Evolutionary conservation across 306 rosid species (phyloP).

Genomic region (Castanea sativa): DNA sequence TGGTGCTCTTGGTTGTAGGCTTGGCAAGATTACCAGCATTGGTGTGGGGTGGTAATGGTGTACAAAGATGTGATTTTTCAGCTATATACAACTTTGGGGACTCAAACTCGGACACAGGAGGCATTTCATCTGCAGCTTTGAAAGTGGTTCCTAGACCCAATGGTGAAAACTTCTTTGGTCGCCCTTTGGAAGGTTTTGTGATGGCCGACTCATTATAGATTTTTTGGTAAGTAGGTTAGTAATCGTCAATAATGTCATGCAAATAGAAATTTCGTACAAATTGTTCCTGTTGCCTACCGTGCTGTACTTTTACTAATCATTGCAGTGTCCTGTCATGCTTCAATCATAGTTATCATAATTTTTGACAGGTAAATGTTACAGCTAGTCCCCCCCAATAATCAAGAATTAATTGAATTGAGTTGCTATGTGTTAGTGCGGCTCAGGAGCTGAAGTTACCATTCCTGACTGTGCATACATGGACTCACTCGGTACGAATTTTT

Average conservation of each 20-base stretch:
- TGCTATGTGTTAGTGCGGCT: constrained; percentile 41
- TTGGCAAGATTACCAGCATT: background rate
- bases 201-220: constrained; percentile 81
- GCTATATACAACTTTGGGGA: constrained; percentile 87
- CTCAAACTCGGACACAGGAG: constrained; percentile 94
- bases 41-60: constrained; percentile 11
- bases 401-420: too few relatives aligned
- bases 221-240: constrained; percentile 45
- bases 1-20: constrained; percentile 21
- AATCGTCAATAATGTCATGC: background rate
- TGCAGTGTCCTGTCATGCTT: too few relatives aligned
- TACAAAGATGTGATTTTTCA: constrained; percentile 45
- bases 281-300: background rate
- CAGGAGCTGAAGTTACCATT: constrained; percentile 76
- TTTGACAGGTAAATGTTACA: too few relatives aligned
- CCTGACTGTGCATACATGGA: constrained; percentile 68
- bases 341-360: too few relatives aligned
- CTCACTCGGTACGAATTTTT: constrained; percentile 72
- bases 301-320: background rate
- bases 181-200: constrained; percentile 66
- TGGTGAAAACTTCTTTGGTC: constrained; percentile 80
- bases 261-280: background rate
- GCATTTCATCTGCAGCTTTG: constrained; percentile 49
- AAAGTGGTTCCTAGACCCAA: constrained; percentile 47
- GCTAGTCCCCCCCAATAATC: too few relatives aligned